phyloP scores from a whole-genome alignment of 31 red algal genomes.

The Bonnemaisonia californica region DNA sequence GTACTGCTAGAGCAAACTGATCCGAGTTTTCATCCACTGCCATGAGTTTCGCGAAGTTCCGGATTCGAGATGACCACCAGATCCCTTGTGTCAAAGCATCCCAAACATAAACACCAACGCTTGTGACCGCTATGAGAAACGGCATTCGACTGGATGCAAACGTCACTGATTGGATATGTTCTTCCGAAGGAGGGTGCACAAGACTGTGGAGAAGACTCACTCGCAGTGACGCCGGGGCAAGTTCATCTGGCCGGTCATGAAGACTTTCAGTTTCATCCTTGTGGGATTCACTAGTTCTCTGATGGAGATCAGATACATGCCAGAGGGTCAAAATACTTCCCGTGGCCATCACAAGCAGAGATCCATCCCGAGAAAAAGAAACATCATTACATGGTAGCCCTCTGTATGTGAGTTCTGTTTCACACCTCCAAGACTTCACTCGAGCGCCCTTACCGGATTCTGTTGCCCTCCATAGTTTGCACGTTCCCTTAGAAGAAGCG shows the following conservation, averaged over 20 bases:
- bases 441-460: neutral
- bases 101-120: slow-evolving; percentile 66
- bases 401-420: slow-evolving; percentile 45
- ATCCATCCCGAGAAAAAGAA: slow-evolving; percentile 69
- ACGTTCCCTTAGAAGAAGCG: slow-evolving; percentile 37
- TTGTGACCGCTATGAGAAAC: slow-evolving; percentile 48
- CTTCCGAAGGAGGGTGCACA: slow-evolving; percentile 60
- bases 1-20: slow-evolving; percentile 32
- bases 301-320: slow-evolving; percentile 23
- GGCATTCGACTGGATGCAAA: slow-evolving; percentile 34
- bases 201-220: slow-evolving; percentile 53
- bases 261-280: neutral
- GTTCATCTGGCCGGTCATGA: neutral
- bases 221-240: neutral
- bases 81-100: slow-evolving; percentile 52
- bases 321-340: slow-evolving; percentile 55
- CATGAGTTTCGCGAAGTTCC: slow-evolving; percentile 2
- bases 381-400: slow-evolving; percentile 25
- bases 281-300: neutral
- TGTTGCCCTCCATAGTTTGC: slow-evolving; percentile 52
- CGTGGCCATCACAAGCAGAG: slow-evolving; percentile 42
- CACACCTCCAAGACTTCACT: slow-evolving; percentile 44
- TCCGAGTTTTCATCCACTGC: slow-evolving; percentile 27
- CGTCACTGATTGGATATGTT: slow-evolving; percentile 29
- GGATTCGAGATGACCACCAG: slow-evolving; percentile 69